phyloP scores from a whole-genome alignment of 768 basidiomycete species.

The Tricholoma hemisulphureum region DNA sequence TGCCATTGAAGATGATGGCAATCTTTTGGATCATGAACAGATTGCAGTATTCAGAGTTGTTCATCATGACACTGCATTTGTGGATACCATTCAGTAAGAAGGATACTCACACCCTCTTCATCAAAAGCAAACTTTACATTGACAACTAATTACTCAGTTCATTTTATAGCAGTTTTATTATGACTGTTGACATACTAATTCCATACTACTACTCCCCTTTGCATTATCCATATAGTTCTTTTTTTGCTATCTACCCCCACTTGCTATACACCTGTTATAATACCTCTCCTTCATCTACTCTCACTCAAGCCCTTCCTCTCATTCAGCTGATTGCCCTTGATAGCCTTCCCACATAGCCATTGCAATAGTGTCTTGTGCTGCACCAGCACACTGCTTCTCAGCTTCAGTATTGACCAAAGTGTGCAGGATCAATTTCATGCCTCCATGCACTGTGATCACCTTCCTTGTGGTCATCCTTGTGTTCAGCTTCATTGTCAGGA shows the following conservation, averaged over 20 bases:
- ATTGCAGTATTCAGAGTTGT: too few relatives aligned
- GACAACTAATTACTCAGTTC: too few relatives aligned
- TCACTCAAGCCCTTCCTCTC: background rate
- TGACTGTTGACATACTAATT: too few relatives aligned
- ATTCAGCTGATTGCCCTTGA: background rate
- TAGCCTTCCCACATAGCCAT: slow-evolving; percentile 15
- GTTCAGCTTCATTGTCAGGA: slow-evolving; percentile 7
- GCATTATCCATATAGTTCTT: slow-evolving; percentile 7
- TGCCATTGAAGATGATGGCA: too few relatives aligned
- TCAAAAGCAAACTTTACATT: too few relatives aligned
- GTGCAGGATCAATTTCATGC: background rate
- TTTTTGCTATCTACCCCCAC: background rate
- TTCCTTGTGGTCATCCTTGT: background rate
- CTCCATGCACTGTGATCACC: background rate
- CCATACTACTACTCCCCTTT: too few relatives aligned
- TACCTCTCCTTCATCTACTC: background rate
- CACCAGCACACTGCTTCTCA: slow-evolving; percentile 8
- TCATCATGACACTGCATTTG: too few relatives aligned
- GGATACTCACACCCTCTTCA: too few relatives aligned
- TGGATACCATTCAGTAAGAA: too few relatives aligned
- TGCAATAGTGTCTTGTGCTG: slow-evolving; percentile 11
- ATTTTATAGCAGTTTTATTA: too few relatives aligned
- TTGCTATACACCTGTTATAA: background rate
- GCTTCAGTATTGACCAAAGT: background rate
- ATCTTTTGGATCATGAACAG: too few relatives aligned